Conservation (phyloP, 768 basidiomycete species). For the Pleurotus tuber-regium region DNA sequence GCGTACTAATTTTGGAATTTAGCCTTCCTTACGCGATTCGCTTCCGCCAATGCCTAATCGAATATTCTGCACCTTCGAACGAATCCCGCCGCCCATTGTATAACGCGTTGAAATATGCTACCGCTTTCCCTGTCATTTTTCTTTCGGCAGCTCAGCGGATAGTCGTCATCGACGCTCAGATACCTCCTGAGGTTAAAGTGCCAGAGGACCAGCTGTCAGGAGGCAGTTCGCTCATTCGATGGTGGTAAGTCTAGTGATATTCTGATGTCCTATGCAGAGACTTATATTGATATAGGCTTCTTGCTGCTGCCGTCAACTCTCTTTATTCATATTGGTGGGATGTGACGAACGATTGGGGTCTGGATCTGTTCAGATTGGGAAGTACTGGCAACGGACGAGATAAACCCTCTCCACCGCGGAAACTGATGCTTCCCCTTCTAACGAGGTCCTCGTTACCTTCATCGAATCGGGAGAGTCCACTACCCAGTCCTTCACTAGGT, state of each 20-base stretch:
- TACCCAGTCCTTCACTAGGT: constrained; percentile 11
- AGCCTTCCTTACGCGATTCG: constrained; percentile 90
- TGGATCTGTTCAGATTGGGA: constrained; percentile 60
- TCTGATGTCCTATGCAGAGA: not conserved
- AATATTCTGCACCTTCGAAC: constrained; percentile 65
- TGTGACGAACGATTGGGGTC: constrained; percentile 96
- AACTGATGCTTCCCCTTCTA: constrained; percentile 37
- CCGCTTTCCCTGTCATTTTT: constrained; percentile 94
- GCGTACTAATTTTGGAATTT: constrained; percentile 10
- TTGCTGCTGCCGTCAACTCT: constrained; percentile 85
- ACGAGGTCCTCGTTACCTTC: constrained; percentile 4
- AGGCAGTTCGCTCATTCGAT: constrained; percentile 74
- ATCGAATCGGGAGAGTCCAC: constrained; percentile 13
- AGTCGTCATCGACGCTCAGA: constrained; percentile 57
- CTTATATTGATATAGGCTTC: constrained; percentile 52
- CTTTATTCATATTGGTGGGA: constrained; percentile 99
- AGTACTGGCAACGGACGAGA: constrained; percentile 24
- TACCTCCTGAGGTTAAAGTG: constrained; percentile 42
- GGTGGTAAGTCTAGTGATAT: constrained; percentile 59
- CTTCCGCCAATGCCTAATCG: constrained; percentile 90
- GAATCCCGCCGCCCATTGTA: constrained; percentile 70
- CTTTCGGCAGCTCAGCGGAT: constrained; percentile 88
- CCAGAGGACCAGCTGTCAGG: constrained; percentile 61
- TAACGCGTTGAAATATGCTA: constrained; percentile 96
- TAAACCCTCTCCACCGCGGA: constrained; percentile 35